Evolutionary conservation across 805 yeast genomes (phyloP).

Genomic region (Sungouiozyma ichnusensis): DNA sequence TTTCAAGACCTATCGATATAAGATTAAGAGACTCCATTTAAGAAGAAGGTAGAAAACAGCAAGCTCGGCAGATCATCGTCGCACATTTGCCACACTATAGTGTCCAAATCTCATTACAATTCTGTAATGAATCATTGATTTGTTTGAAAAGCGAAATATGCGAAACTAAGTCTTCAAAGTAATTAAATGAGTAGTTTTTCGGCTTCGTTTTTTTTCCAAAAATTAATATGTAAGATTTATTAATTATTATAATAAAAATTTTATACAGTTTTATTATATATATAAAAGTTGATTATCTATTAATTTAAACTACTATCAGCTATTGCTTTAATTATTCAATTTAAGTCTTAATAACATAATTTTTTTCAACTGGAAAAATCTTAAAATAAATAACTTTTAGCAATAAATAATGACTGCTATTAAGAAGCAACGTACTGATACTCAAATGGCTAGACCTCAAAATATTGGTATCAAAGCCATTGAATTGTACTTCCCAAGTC

Average conservation of each 20-base stretch:
- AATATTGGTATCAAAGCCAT: conserved; percentile 96
- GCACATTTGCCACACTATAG: too few relatives aligned
- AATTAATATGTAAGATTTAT: neutral
- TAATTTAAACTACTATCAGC: neutral
- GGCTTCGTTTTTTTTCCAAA: too few relatives aligned
- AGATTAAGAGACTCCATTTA: too few relatives aligned
- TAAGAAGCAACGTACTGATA: conserved; percentile 8
- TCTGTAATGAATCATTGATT: too few relatives aligned
- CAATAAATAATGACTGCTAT: conserved; percentile 17
- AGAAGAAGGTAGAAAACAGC: too few relatives aligned
- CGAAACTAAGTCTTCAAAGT: neutral
- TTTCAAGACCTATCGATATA: too few relatives aligned
- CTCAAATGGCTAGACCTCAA: conserved; percentile 38
- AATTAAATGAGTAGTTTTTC: neutral
- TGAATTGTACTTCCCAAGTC: conserved; percentile 82
- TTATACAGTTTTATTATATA: too few relatives aligned
- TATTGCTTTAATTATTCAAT: neutral
- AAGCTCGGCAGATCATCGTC: too few relatives aligned
- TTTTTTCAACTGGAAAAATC: neutral
- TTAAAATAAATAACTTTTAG: neutral
- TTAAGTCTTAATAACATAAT: neutral
- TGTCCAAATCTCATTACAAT: too few relatives aligned
- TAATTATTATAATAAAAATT: too few relatives aligned
- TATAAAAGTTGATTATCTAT: too few relatives aligned
- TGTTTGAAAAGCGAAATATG: neutral